A percentile compares a stretch with the other conserved stretches of the same genome.
Conservation (phyloP, 306 rosid genomes). For the Canavalia gladiata region DNA sequence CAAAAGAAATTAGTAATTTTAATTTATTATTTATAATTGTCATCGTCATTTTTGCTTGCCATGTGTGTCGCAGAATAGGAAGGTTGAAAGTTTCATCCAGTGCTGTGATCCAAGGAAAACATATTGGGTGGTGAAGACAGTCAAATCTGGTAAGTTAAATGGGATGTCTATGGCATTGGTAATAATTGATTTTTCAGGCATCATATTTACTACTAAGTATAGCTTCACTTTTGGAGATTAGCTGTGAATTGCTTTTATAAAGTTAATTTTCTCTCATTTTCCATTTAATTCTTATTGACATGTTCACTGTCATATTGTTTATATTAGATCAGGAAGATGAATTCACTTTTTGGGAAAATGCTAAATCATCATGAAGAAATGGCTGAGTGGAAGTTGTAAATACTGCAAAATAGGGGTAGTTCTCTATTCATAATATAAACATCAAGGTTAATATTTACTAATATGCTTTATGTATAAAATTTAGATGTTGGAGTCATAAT, state of each 20-base stretch:
- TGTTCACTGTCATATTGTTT: slow-evolving; percentile 16
- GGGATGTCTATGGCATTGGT: neutral
- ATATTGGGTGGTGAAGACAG: slow-evolving; percentile 9
- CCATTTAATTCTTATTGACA: slow-evolving; percentile 1
- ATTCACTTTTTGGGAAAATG: slow-evolving; percentile 10
- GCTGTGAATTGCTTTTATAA: neutral
- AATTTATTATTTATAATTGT: neutral
- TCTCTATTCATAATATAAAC: slow-evolving; percentile 14
- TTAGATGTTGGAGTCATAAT: slow-evolving; percentile 6
- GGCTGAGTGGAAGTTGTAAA: slow-evolving; percentile 20
- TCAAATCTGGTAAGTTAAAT: slow-evolving; percentile 20
- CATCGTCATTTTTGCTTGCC: neutral
- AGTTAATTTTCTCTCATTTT: neutral
- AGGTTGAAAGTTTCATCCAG: neutral
- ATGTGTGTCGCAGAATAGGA: slow-evolving; percentile 14
- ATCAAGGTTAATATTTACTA: neutral
- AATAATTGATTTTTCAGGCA: neutral
- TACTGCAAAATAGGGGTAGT: slow-evolving; percentile 15
- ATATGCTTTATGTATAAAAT: slow-evolving; percentile 12
- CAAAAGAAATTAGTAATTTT: neutral
- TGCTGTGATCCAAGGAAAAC: slow-evolving; percentile 19
- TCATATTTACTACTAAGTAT: neutral
- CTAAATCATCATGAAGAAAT: slow-evolving; percentile 25
- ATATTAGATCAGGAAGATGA: slow-evolving; percentile 14
- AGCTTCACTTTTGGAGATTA: neutral